Evolutionary conservation across 495 filamentous ascomycete species (phyloP).

Genomic region (Venustampulla echinocandica): DNA sequence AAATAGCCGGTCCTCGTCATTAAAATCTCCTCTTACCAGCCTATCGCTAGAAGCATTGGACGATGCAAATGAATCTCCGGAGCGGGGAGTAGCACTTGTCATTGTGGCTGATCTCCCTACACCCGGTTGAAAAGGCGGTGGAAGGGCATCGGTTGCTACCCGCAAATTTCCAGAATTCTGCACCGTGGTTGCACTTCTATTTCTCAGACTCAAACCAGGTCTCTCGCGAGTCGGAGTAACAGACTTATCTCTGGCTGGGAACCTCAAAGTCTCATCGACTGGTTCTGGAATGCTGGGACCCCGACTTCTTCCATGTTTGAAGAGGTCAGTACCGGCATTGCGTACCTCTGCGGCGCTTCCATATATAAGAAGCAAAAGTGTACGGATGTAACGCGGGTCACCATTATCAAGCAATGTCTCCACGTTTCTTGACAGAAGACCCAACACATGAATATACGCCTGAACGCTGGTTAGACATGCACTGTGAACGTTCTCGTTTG

Average conservation of each 20-base stretch:
- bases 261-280: constrained; percentile 28
- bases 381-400: constrained; percentile 72
- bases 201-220: constrained; percentile 35
- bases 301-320: neutral
- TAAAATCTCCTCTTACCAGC: constrained; percentile 43
- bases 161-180: constrained; percentile 50
- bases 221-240: constrained; percentile 55
- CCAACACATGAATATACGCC: constrained; percentile 67
- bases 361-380: constrained; percentile 70
- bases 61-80: constrained; percentile 66
- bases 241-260: constrained; percentile 41
- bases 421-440: constrained; percentile 59
- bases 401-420: constrained; percentile 63
- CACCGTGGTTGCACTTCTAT: constrained; percentile 54
- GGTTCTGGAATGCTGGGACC: constrained; percentile 1
- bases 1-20: constrained; percentile 69
- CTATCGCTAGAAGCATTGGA: constrained; percentile 36
- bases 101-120: constrained; percentile 38
- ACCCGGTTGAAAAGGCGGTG: constrained; percentile 31
- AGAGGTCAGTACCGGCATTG: constrained; percentile 15
- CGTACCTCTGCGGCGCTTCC: constrained; percentile 72
- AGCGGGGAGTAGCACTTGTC: constrained; percentile 55
- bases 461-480: constrained; percentile 63
- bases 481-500: constrained; percentile 56
- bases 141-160: constrained; percentile 39